phyloP scores from a whole-genome alignment of 163 green algal species.

The Chlamydomonas reinhardtii region DNA sequence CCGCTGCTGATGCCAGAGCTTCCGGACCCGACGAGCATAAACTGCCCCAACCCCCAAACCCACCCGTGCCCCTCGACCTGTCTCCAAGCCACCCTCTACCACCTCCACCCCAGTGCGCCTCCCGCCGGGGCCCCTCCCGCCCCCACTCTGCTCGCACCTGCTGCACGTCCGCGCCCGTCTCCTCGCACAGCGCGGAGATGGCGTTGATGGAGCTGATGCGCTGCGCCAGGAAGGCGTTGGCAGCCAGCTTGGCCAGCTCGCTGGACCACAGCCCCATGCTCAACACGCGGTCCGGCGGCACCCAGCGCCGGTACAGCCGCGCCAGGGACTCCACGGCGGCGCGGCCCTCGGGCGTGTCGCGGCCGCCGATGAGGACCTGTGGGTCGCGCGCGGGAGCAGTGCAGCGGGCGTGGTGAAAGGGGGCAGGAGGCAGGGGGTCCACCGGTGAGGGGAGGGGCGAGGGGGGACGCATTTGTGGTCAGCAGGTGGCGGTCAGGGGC shows the following conservation, averaged over 20 bases:
- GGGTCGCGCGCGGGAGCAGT: neutral
- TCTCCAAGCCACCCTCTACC: too few relatives aligned
- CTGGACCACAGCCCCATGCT: constrained; percentile 77
- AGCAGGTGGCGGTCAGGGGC: too few relatives aligned
- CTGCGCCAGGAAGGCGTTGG: constrained; percentile 96
- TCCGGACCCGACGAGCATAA: too few relatives aligned
- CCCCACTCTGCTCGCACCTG: constrained; percentile 8
- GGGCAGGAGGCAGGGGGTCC: too few relatives aligned
- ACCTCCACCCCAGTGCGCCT: too few relatives aligned
- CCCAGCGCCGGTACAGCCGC: constrained; percentile 77
- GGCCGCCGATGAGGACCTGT: constrained; percentile 51
- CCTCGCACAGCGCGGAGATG: constrained; percentile 82
- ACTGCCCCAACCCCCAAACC: too few relatives aligned
- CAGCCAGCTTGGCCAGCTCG: constrained; percentile 80
- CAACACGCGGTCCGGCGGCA: constrained; percentile 76
- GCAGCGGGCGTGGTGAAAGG: too few relatives aligned
- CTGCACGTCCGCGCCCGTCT: constrained; percentile 60
- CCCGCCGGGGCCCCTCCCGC: too few relatives aligned
- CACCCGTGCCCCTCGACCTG: too few relatives aligned
- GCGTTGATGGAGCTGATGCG: constrained; percentile 90
- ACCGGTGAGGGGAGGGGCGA: too few relatives aligned
- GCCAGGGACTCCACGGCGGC: constrained; percentile 40
- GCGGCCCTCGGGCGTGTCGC: constrained; percentile 28
- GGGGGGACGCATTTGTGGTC: too few relatives aligned
- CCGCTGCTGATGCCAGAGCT: too few relatives aligned